Evolutionary conservation across 805 yeast species (phyloP).

Genomic region (Millerago galiae): DNA sequence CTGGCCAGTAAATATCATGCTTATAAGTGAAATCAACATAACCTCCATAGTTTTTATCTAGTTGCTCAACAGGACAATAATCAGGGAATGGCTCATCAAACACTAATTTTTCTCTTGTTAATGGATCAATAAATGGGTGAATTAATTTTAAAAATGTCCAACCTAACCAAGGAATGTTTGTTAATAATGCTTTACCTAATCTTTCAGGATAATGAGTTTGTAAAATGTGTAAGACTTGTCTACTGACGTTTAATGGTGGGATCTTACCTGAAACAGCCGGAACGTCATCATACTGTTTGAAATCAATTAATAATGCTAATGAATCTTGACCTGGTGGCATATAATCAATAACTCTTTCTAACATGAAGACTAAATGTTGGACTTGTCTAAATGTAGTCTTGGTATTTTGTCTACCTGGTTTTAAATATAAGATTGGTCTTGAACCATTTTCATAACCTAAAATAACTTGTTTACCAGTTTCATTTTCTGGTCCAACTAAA

Average conservation of each 20-base stretch:
- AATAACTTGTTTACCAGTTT: conserved; percentile 87
- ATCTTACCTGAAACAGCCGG: conserved; percentile 55
- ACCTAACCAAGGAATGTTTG: conserved; percentile 91
- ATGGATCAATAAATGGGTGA: conserved; percentile 93
- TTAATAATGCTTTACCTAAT: conserved; percentile 83
- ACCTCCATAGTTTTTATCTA: conserved; percentile 85
- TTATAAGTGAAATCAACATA: conserved; percentile 74
- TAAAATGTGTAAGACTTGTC: conserved; percentile 85
- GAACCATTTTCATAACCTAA: conserved; percentile 86
- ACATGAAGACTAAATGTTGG: conserved; percentile 89
- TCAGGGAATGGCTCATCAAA: conserved; percentile 83
- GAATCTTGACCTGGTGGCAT: conserved; percentile 98
- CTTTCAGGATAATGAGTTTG: conserved; percentile 98
- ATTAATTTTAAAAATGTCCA: conserved; percentile 89
- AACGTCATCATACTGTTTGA: conserved; percentile 60
- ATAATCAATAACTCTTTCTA: conserved; percentile 86
- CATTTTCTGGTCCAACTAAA: conserved; percentile 60
- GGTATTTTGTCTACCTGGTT: conserved; percentile 95
- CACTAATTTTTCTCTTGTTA: conserved; percentile 88
- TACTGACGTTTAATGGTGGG: conserved; percentile 85
- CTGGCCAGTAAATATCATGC: conserved; percentile 77
- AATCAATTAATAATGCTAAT: conserved; percentile 84
- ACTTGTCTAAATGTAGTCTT: conserved; percentile 86
- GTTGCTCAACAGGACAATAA: conserved; percentile 74
- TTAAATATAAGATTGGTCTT: conserved; percentile 87